A percentile compares a stretch with the other conserved stretches of the same genome.
phyloP scores from a whole-genome alignment of 2,329 filamentous ascomycete genomes.

The Orbilia blumenaviensis region DNA sequence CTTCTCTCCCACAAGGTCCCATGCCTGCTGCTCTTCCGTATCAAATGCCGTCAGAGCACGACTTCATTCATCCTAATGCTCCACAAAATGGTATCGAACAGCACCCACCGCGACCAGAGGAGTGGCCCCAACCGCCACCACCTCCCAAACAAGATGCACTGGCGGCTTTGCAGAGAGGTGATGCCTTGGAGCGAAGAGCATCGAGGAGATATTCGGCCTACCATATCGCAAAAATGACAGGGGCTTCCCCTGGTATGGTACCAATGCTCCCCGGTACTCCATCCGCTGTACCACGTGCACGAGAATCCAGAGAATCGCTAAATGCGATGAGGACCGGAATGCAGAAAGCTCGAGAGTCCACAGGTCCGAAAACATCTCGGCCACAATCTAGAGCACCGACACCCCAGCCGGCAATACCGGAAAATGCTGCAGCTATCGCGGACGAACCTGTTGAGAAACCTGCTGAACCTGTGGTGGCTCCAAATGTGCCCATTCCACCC shows the following conservation, averaged over 20 bases:
- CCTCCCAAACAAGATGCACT: conserved; percentile 89
- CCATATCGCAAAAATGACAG: conserved; percentile 93
- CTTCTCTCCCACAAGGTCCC: conserved; percentile 55
- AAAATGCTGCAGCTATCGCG: not conserved
- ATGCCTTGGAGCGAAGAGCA: conserved; percentile 88
- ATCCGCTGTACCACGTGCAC: conserved; percentile 55
- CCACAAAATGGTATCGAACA: conserved; percentile 23
- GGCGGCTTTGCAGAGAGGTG: conserved; percentile 87
- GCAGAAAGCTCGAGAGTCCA: conserved; percentile 27
- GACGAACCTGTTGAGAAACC: not conserved
- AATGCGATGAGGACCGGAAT: conserved; percentile 55
- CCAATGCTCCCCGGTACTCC: conserved; percentile 77
- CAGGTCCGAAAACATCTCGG: conserved; percentile 2
- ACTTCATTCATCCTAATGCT: conserved; percentile 27
- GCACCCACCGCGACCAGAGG: conserved; percentile 26
- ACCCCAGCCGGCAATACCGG: conserved; percentile 26
- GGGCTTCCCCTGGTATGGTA: conserved; percentile 79
- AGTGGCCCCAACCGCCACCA: conserved; percentile 76
- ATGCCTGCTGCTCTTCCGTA: conserved; percentile 35
- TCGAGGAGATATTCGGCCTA: conserved; percentile 95
- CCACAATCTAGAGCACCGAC: conserved; percentile 29
- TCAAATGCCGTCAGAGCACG: conserved; percentile 49
- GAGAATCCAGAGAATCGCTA: conserved; percentile 57
- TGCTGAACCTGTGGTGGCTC: not conserved
- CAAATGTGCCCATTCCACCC: not conserved